Percentiles rank a stretch among this genome's conserved stretches.
Conservation (phyloP, 768 basidiomycete genomes). For the Suillus placidus region DNA sequence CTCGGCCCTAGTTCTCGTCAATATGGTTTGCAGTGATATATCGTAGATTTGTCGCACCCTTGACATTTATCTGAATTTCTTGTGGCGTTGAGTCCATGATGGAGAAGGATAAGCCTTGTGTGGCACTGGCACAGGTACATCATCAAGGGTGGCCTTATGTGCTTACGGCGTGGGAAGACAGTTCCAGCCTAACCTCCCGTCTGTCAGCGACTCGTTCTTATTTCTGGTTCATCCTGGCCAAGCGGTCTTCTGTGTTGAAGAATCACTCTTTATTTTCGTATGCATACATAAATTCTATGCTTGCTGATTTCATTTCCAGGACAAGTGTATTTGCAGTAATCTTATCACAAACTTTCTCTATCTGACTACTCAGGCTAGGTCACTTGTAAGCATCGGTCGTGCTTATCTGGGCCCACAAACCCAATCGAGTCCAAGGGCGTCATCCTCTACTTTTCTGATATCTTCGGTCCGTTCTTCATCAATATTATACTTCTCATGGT, state of each 20-base stretch:
- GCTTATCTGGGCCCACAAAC: slow-evolving; percentile 44
- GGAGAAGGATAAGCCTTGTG: slow-evolving; percentile 19
- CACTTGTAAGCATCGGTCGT: neutral
- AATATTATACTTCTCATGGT: slow-evolving; percentile 62
- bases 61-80: slow-evolving; percentile 70
- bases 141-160: slow-evolving; percentile 1
- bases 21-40: neutral
- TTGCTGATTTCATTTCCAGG: neutral
- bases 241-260: neutral
- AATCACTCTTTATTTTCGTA: neutral
- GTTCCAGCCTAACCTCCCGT: neutral
- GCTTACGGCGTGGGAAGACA: neutral
- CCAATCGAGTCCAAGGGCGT: slow-evolving; percentile 38
- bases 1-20: slow-evolving; percentile 61
- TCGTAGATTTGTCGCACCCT: slow-evolving; percentile 45
- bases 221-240: neutral
- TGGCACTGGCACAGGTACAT: neutral
- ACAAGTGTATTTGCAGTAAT: neutral
- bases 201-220: neutral
- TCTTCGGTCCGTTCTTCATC: slow-evolving; percentile 53
- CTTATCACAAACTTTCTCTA: neutral
- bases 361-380: neutral
- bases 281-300: neutral
- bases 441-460: slow-evolving; percentile 56
- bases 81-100: slow-evolving; percentile 51